phyloP scores from a whole-genome alignment of 441 rosid genomes.

The Erysimum cheiri region DNA sequence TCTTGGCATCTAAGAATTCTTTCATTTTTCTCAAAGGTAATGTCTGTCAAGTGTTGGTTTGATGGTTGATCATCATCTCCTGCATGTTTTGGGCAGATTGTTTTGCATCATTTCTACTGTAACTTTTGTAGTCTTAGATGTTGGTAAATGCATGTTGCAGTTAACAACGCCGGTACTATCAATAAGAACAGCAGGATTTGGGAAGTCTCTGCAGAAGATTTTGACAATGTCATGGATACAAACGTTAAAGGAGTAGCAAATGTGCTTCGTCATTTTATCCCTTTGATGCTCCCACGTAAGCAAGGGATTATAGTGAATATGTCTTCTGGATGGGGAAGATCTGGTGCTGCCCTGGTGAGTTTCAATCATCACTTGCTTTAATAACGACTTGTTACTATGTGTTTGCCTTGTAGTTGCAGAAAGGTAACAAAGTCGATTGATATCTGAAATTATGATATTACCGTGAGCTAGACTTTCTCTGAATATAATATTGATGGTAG shows the following conservation, averaged over 20 bases:
- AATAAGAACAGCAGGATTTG: slow-evolving; percentile 90
- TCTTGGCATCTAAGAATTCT: slow-evolving; percentile 8
- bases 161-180: slow-evolving; percentile 94
- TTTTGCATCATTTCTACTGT: neutral
- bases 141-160: slow-evolving; percentile 47
- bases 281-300: slow-evolving; percentile 78
- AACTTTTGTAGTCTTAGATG: slow-evolving; percentile 4
- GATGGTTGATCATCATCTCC: slow-evolving; percentile 18
- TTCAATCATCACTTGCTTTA: slow-evolving; percentile 6
- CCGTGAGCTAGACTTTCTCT: neutral
- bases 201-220: slow-evolving; percentile 94
- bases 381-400: neutral
- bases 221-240: slow-evolving; percentile 87
- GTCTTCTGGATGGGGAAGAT: slow-evolving; percentile 99
- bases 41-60: neutral
- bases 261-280: slow-evolving; percentile 89
- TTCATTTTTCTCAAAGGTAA: neutral
- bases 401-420: slow-evolving; percentile 8
- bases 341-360: slow-evolving; percentile 94
- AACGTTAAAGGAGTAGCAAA: slow-evolving; percentile 88
- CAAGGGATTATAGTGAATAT: slow-evolving; percentile 85
- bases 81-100: neutral
- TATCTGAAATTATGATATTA: neutral
- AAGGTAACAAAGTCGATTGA: neutral
- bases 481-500: neutral